Evolutionary conservation across 1,139 yeast genomes (phyloP).

Genomic region (Blastobotrys persicus): DNA sequence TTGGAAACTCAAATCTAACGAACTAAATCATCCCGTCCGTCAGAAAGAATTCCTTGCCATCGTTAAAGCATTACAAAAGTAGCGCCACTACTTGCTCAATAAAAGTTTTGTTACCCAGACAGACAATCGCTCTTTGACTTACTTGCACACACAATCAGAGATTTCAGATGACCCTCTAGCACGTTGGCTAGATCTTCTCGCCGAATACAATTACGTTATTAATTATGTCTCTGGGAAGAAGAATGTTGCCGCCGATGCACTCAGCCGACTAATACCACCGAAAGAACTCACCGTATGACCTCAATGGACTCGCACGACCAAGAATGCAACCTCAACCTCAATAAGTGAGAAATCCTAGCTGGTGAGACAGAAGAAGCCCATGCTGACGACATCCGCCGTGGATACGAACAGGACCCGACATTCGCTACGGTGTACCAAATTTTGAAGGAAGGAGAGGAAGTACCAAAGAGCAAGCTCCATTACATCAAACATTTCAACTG

Average conservation of each 20-base stretch:
- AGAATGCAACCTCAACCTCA: background rate
- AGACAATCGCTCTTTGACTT: slow-evolving; percentile 7
- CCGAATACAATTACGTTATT: slow-evolving; percentile 1
- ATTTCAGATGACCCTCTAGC: background rate
- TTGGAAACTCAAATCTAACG: background rate
- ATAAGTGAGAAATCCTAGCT: background rate
- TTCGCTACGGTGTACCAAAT: background rate
- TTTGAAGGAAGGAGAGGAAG: too few species aligned
- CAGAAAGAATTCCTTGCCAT: slow-evolving; percentile 14
- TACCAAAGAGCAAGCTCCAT: too few species aligned
- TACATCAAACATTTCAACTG: too few species aligned
- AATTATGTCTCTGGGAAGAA: background rate
- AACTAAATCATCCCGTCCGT: slow-evolving; percentile 14
- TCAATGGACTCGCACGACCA: background rate
- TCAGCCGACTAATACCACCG: background rate
- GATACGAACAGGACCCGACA: background rate
- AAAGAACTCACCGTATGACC: background rate
- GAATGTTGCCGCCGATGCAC: slow-evolving; percentile 8
- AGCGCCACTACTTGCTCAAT: slow-evolving; percentile 7
- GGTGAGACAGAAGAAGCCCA: background rate
- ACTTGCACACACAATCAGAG: background rate
- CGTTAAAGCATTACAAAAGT: slow-evolving; percentile 9
- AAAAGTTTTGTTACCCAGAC: slow-evolving; percentile 7
- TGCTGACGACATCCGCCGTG: background rate
- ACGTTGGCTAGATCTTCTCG: slow-evolving; percentile 5